Evolutionary conservation across 768 basidiomycete genomes (phyloP).

Genomic region (Astraeus odoratus): DNA sequence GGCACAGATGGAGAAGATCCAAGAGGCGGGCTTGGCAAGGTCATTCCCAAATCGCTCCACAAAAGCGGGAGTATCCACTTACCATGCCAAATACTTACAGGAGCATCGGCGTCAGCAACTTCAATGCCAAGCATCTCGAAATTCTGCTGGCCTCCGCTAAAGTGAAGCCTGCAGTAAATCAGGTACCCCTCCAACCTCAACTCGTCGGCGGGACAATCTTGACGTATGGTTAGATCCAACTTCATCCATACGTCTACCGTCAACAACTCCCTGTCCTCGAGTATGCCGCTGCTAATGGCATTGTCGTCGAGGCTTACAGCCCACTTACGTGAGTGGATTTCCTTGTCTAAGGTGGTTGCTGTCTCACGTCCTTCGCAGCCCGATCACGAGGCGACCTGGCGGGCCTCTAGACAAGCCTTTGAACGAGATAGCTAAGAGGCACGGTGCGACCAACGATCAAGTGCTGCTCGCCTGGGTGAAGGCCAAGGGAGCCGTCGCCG

Average conservation of each 20-base stretch:
- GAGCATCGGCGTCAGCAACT: conserved; percentile 73
- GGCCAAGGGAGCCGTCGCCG: conserved; percentile 56
- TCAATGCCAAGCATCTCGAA: conserved; percentile 46
- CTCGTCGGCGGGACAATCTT: too few species aligned
- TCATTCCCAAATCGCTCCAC: too few species aligned
- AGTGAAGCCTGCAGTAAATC: conserved; percentile 60
- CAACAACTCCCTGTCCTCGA: conserved; percentile 49
- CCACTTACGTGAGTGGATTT: conserved; percentile 43
- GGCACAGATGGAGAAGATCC: conserved; percentile 55
- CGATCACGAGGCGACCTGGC: conserved; percentile 50
- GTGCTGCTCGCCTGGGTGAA: conserved; percentile 68
- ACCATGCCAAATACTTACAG: conserved; percentile 23
- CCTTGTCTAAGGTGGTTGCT: neutral
- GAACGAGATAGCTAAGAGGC: conserved; percentile 42
- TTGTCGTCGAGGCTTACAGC: conserved; percentile 70
- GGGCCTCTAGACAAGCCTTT: conserved; percentile 62
- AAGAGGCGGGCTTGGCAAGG: conserved; percentile 53
- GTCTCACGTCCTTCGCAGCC: conserved; percentile 30
- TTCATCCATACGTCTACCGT: conserved; percentile 66
- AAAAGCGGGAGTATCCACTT: neutral
- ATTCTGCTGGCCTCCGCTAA: conserved; percentile 52
- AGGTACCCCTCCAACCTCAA: too few species aligned
- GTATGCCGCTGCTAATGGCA: conserved; percentile 48
- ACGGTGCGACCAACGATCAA: conserved; percentile 53
- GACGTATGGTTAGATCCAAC: too few species aligned